Conservation (phyloP, 2,329 filamentous ascomycete genomes). For the Pseudogymnoascus sp. region DNA sequence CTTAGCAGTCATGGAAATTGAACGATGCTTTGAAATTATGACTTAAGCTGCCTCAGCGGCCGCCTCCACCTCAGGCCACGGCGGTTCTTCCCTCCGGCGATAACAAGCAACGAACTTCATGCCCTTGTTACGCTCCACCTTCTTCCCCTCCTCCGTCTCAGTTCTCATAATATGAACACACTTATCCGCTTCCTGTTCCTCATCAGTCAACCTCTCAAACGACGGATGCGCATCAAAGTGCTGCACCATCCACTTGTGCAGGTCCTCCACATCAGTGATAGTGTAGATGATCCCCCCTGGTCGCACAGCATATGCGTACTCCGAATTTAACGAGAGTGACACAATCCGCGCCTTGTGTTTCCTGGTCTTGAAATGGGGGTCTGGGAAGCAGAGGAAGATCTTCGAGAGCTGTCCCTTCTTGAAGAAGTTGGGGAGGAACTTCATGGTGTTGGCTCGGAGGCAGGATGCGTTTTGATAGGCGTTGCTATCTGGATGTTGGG, state of each 20-base stretch:
- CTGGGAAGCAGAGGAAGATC: slow-evolving; percentile 97
- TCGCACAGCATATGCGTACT: slow-evolving; percentile 82
- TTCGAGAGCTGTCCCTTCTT: slow-evolving; percentile 70
- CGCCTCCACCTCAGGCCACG: slow-evolving; percentile 63
- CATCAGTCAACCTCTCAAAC: slow-evolving; percentile 67
- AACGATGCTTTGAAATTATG: background rate
- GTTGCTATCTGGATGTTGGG: slow-evolving; percentile 47
- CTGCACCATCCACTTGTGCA: slow-evolving; percentile 88
- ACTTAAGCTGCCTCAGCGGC: background rate
- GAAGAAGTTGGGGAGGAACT: slow-evolving; percentile 99
- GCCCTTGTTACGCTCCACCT: slow-evolving; percentile 84
- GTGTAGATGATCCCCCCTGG: slow-evolving; percentile 89
- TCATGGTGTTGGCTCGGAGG: slow-evolving; percentile 93
- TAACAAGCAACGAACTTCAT: slow-evolving; percentile 89
- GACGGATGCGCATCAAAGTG: slow-evolving; percentile 73
- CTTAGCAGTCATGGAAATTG: background rate
- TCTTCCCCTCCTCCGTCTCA: slow-evolving; percentile 96
- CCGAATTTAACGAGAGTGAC: slow-evolving; percentile 76
- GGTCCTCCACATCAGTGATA: slow-evolving; percentile 92
- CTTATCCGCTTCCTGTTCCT: slow-evolving; percentile 61
- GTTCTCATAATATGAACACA: slow-evolving; percentile 69
- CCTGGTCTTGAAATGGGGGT: slow-evolving; percentile 94
- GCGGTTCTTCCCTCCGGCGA: slow-evolving; percentile 55
- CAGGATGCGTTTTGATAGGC: slow-evolving; percentile 83
- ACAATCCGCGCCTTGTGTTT: slow-evolving; percentile 98